Evolutionary conservation across 2,329 filamentous ascomycete species (phyloP), one percentile per base, ranked within the genome.

Genomic region (Arthrocladium fulminans): DNA sequence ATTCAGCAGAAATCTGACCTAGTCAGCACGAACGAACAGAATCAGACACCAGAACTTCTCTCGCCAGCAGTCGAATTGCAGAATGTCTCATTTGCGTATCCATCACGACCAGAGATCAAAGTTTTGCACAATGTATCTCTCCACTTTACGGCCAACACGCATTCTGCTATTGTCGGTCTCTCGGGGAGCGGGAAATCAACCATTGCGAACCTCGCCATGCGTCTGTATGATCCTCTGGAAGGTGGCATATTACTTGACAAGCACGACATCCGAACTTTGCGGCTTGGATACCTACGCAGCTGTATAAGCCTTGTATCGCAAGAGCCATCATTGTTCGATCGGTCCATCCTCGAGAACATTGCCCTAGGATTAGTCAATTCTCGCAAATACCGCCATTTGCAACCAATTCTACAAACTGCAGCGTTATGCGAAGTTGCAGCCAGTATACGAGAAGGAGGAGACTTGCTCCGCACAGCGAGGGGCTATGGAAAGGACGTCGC

Each of bases 151-250:
- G 57, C 65, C 1, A 60, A 61, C 19, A 63, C 66, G 45, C 64
- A 67, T 34, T 68, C 66, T 0, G 67, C 67, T 2, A 66, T 76
- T 13, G 67, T 75, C 35, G 73, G 73, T 2, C 68, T 71, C 3
- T 72, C 74, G 19, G 74, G 72, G 8, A 71, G 71, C 50, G 74
- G 74, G 3, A 77, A 77, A 53, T 75, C 73, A 3, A 76, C 73
- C 3, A 59, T 67, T 27, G 65, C 63, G 2, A 62, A 58, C 5
- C 57, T 69, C 24, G 46, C 68, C 8, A 61, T 62, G 45, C 60
- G 67, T 5, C 61, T 68, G 20, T 69, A 68, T 45, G 63, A 68
- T 40, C 61, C 65, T 1, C 52, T 48, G 2, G 54, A 57, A 1
- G 67, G 67, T 2, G 43, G 54, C 7, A 56, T 69, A 4, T 34